Base-by-base conservation (phyloP, 2,329 filamentous ascomycete genomes). In the Drechmeria coniospora region DNA sequence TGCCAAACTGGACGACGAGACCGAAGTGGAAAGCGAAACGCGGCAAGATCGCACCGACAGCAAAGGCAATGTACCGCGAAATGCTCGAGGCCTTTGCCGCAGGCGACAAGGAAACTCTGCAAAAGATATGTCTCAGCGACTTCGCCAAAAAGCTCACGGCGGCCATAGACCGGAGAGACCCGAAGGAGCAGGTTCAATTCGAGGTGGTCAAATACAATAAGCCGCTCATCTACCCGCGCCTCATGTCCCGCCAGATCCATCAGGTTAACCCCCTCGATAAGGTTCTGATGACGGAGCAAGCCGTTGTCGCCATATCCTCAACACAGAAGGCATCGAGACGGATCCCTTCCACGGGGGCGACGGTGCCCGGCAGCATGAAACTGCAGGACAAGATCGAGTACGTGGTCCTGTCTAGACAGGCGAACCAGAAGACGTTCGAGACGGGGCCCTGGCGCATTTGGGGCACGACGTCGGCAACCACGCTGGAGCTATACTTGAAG, bases 81-180 rank as follows among this genome's bases (percentile, higher is more conserved):
- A 68, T 80, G 59, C 69, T 72, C 39, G 59, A 62, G 32, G 67
- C 67, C 4, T 64, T 78, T 27, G 75, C 76, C 6, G 50, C 51
- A 2, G 71, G 68, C 32, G 67, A 78, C 51, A 52, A 56, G 37
- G 37, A 43, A 2, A 52, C 59, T 5, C 52, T 79, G 15, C 50
- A 58, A 25, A 47, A 50, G 16, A 49, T 77, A 25, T 79, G 74
- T 53, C 50, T 62, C 14, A 49, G 56, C 18, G 58, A 61, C 15
- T 57, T 79, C 24, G 56, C 54, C 36, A 46, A 56, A 24, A 58
- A 58, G 27, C 62, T 81, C 36, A 43, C 50, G n/a, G 46, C 54
- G 7, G 60, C 65, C 30, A 60, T 81, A 36, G 61, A 63, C 17
- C 45, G 54, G 15, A 65, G 76, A 5, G 54, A 59, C 4, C 39